A percentile compares a stretch with the other conserved stretches of the same genome.
Evolutionary conservation across 148 eudicot species (phyloP).

Genomic region (Drosera capensis): DNA sequence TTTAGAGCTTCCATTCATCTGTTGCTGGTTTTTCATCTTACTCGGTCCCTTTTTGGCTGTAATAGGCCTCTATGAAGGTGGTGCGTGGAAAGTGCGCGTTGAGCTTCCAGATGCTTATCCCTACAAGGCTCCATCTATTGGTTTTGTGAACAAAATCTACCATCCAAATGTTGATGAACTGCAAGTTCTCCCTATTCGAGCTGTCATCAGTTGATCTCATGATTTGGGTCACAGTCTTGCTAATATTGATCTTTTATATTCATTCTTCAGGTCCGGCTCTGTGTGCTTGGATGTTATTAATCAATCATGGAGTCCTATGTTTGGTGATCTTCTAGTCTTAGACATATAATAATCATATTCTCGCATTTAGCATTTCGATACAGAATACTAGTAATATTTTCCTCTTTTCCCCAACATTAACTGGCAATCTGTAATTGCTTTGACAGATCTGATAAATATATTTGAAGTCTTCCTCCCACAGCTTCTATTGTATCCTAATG

Average conservation of each 20-base stretch:
- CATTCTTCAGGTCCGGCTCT: slow-evolving; percentile 83
- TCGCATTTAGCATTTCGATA: no score
- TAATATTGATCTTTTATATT: neutral
- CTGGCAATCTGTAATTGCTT: slow-evolving; percentile 4
- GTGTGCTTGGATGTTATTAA: slow-evolving; percentile 93
- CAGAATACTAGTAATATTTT: no score
- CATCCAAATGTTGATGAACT: slow-evolving; percentile 89
- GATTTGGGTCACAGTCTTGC: neutral
- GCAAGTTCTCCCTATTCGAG: slow-evolving; percentile 37
- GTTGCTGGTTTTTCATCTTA: slow-evolving; percentile 3
- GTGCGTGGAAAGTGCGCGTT: slow-evolving; percentile 75
- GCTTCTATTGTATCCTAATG: slow-evolving; percentile 59
- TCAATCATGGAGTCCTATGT: slow-evolving; percentile 94
- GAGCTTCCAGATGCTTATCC: slow-evolving; percentile 88
- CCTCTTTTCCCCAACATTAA: no score
- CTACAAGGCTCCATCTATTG: slow-evolving; percentile 81
- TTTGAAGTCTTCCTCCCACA: slow-evolving; percentile 76
- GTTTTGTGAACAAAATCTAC: slow-evolving; percentile 63
- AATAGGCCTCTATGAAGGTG: slow-evolving; percentile 73
- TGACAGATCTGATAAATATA: slow-evolving; percentile 50
- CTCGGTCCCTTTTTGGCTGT: slow-evolving; percentile 1
- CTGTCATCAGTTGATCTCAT: neutral
- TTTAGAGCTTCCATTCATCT: neutral
- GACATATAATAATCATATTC: no score
- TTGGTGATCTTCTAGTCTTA: no score